Evolutionary conservation across 306 rosid genomes (phyloP), one percentile per base, ranked within the genome.

Genomic region (Luffa acutangula): DNA sequence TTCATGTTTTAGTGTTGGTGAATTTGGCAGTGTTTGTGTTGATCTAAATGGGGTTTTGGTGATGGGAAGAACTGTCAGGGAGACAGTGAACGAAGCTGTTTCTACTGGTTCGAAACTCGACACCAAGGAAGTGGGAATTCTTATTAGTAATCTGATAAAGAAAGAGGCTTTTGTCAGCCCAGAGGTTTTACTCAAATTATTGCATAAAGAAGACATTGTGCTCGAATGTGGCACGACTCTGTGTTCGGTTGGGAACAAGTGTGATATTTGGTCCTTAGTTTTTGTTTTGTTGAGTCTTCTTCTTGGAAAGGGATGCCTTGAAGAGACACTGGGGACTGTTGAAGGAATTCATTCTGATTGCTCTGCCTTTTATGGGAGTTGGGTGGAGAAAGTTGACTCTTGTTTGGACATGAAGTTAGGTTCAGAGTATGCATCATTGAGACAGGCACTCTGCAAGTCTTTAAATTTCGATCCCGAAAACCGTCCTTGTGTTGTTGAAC

Each of bases 221-320:
- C 72, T 57, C 6, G 89, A 88, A 80, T 66, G 81, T 84, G 89
- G 67, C 75, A 54, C 72, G 34, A 49, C 83, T 2, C 78, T 82
- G 51, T 66, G 84, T 85, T 79, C 83, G 4, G 58, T 86, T n/a
- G 90, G 90, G 60, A 80, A 36, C 85, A 78, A 90, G 80, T 86
- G 95, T 2, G 97, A 94, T 86, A 86, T 88, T 56, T 94, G 97
- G 97, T 87, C 95, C 62, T 81, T 89, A 81, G 94, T 87, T 78
- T 89, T 90, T 83, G 85, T 89, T 25, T 77, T 94, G 79, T 64
- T 91, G 69, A 80, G 77, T 78, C 84, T 91, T 81, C 85, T 94
- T 25, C 52, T 89, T 77, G 92, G 98, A 64, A 69, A 86, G 73
- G 83, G 46, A 14, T 81, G 90, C 81, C 83, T 84, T 34, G 83